Base-by-base conservation (phyloP, 2,329 filamentous ascomycete genomes). In the Fusarium nodosum region DNA sequence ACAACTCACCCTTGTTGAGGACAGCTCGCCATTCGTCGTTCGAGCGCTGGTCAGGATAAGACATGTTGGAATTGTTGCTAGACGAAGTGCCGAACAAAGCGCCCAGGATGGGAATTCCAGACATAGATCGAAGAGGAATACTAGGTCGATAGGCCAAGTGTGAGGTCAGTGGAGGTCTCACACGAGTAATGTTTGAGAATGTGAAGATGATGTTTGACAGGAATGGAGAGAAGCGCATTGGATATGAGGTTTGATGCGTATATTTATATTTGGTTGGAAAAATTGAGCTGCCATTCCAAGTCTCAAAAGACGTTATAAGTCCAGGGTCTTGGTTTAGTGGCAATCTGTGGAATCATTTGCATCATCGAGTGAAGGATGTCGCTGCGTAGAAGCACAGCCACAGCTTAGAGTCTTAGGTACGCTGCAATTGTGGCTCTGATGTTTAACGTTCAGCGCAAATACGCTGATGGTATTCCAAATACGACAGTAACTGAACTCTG, bases 1-100 rank as follows among this genome's bases (percentile, higher is more conserved):
- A 8, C 18, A 50, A 30, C 79, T 71, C 78, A 84, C 82, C 80
- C 74, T 82, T 82, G 72, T 85, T 94, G 56, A 99, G 83, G 61
- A 97, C 88, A 11, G 95, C 92, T 71, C 90, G 91, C 96, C 96
- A 99, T 82, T 98, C 94, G 59, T 93, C 88, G 24, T 94, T 87
- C 39, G 84, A 87, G 80, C 94, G 93, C 79, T 96, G 82, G 54
- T 96, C 88, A n/a, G 96, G 93, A 74, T 91, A 94, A 44, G 88
- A 86, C 85, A 91, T 93, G 56, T 86, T 86, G 68, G 81, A 83
- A 53, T 84, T 83, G 58, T 83, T 80, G 36, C 42, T 65, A 38
- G 84, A 82, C 26, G 89, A 90, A 56, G 89, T 87, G 60, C 86
- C 85, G 75, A 97, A 97, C 3, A 97, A 82, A 58, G 90, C 88